Evolutionary conservation across 139 green algal species (phyloP).

Genomic region (Coelastrella sp.): DNA sequence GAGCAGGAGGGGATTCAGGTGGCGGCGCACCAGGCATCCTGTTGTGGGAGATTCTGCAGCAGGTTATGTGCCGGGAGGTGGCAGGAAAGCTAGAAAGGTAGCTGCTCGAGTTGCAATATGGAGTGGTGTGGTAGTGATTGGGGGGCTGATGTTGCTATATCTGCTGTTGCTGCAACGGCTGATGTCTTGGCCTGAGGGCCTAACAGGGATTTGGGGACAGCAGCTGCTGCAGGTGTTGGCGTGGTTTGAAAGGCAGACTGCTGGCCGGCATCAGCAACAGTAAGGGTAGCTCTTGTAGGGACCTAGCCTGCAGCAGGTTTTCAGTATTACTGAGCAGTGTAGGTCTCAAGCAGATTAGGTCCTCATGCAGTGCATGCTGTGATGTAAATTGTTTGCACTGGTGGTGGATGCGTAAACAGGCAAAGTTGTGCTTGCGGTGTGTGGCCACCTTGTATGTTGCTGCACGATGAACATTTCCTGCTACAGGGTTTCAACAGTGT

Average conservation of each 20-base stretch:
- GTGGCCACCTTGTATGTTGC: no score
- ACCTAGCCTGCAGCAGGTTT: neutral
- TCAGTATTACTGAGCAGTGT: no score
- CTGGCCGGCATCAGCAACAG: neutral
- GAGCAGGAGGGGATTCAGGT: slow-evolving; percentile 1
- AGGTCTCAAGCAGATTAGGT: no score
- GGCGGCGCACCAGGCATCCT: neutral
- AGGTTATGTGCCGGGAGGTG: neutral
- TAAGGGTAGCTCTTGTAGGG: neutral
- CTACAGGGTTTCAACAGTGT: no score
- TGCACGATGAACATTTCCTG: no score
- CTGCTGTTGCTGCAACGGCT: slow-evolving; percentile 33
- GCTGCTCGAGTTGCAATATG: neutral
- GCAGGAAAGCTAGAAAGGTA: neutral
- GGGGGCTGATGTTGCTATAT: slow-evolving; percentile 7
- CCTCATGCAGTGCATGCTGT: no score
- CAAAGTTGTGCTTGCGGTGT: no score
- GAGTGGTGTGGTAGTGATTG: slow-evolving; percentile 5
- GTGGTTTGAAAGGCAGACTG: neutral
- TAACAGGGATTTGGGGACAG: neutral
- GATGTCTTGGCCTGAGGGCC: neutral
- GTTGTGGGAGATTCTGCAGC: neutral
- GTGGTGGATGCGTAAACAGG: no score
- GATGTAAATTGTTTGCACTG: no score
- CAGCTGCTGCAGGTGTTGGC: no score